Evolutionary conservation across 176 grass and related monocot species (phyloP), one percentile per base, ranked within the genome.

Genomic region (Triticum timopheevii): DNA sequence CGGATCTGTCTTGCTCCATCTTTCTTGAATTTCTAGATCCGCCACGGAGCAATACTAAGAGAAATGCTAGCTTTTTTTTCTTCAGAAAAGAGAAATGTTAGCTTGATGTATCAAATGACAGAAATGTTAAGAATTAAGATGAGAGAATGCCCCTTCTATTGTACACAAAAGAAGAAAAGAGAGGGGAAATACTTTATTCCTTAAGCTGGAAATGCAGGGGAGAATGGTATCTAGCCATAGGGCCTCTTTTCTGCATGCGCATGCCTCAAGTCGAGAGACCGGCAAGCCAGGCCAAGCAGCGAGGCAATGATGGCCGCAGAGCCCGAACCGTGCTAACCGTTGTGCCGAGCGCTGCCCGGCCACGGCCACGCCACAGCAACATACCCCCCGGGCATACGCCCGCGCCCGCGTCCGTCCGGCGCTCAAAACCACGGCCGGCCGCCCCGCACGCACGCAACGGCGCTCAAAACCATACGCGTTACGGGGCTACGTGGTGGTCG

Each of bases 261-360:
- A 49, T 82, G 40, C 44, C 16, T 33, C 15, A 19, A 50, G 64
- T 61, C 11, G 20, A 66, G 77, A 39, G 58, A 65, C 4, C 64
- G 61, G 3, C 11, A 25, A 28, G 42, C 13, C 30, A 28, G 7
- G 42, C 72, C 17, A 11, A 7, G n/a, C 39, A 28, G n/a, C 10
- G 0, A 12, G 5, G n/a, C 69, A 52, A 66, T 13, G 79, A 85
- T 27, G 88, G 17, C 13, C 44, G n/a, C 38, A 70, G 63, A 75
- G 75, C 89, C 89, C 19, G 73, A 91, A 83, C 65, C 80, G 89
- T 91, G 89, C 89, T 87, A 87, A 90, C 89, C 80, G 89, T 90
- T 90, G 89, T 47, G 84, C 39, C 39, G 61, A 13, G 9, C 74
- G 28, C 73, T 20, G 73, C 73, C 13, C 19, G 40, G 6, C 19